Evolutionary conservation across 352 stramenopile genomes (phyloP), one percentile per base, ranked within the genome.

Genomic region (Phytophthora megakarya): DNA sequence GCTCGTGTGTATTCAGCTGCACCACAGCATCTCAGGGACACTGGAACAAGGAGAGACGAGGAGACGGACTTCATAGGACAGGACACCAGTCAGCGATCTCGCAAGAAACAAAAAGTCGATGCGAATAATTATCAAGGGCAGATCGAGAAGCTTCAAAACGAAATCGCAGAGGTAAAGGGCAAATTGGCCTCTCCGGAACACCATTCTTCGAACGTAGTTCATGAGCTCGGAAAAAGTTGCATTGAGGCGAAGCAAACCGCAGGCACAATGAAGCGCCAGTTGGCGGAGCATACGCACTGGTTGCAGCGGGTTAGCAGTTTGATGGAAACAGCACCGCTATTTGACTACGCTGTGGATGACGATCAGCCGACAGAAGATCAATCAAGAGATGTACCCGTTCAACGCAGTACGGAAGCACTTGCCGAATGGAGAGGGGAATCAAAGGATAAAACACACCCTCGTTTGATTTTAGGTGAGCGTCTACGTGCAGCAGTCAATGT

Each of bases 101-200:
- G 74, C 19, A 89, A 86, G 55, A 80, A 78, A 15, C 81, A 84
- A 30, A 86, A 81, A 42, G n/a, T 70, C 12, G 77, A 90, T n/a
- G 23, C 51, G 1, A 62, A 62, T 21, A 52, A 78, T 18, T 76
- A 74, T 37, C 50, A 67, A 28, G 48, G 39, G 0, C 61, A 83
- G 33, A 77, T 83, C 30, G 65, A 69, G 5, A 59, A 46, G 15
- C 35, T 86, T 16, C 67, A 68, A 19, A 61, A 69, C 7, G 65
- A 90, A 26, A 70, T 86, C 33, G 55, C 57, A 1, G 39, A 71
- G 22, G n/a, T 80, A 25, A 54, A 73, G 50, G 35, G 52, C 4
- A 48, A 64, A 25, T 48, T 88, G 25, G 57, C 39, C 9, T 47
- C 23, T 13, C 39, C 54, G 2, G 37, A 42, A 11, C 35, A 59